Base-by-base conservation (phyloP, 345 rosid genomes). In the Leavenworthia alabamica region DNA sequence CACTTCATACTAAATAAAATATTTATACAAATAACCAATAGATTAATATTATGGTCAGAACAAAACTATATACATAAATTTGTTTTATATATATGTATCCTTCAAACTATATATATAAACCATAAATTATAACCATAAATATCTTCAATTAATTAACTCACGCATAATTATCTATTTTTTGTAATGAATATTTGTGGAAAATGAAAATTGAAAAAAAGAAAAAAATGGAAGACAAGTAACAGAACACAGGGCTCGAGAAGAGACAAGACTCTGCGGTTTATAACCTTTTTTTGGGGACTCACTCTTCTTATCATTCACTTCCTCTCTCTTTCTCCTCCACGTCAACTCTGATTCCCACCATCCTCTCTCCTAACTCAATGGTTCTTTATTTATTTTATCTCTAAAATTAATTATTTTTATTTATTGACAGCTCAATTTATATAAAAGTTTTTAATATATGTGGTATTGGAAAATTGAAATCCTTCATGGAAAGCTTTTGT, bases 171-270 rank as follows among this genome's bases (percentile, higher is more conserved):
- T 33, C 5, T 12, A 8, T 37, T n/a, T n/a, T 20, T 22, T 20
- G 6, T 24, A 35, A 29, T 43, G 60, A 44, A 45, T 45, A 16
- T 22, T 35, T 13, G 6, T 27, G 37, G 20, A 43, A 26, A 54
- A 24, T 13, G 10, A 5, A 1, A 9, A 17, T 13, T 22, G 20
- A 29, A 37, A 29, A 23, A 17, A 22, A 28, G 1, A 43, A 2
- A 32, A 22, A 35, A 43, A 24, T 17, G 54, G 50, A 42, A 56
- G 60, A 56, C 59, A 41, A 56, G 60, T 60, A 26, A 60, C 48
- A 68, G 10, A 41, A 64, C 75, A 59, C 75, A 72, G 71, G 75
- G 75, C 75, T 72, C 75, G 71, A 72, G 71, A 72, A 64, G 71
- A 65, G 75, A 72, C 75, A 72, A 72, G 71, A 58, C 66, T 59